These are phyloP conservation scores for Phlegmacium glaucopus DNA, from an alignment of 768 basidiomycete species.

Conservation along the genomic window DNA sequence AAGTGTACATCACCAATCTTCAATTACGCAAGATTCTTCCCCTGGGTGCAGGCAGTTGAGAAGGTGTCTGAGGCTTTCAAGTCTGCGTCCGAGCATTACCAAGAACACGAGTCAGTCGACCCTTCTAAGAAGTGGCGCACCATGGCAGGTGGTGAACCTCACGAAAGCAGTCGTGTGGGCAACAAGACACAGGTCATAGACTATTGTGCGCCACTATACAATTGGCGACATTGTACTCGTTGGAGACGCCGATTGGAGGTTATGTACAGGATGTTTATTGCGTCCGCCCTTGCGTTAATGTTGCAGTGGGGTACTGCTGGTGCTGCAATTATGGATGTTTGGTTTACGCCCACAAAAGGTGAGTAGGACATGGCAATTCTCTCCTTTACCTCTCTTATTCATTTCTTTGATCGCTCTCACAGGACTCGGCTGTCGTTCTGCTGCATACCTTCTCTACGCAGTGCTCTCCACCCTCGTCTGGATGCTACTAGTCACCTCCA, in stretches of 20 bases:
- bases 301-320: constrained; percentile 25
- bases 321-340: constrained; percentile 18
- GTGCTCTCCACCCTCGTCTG: constrained; percentile 29
- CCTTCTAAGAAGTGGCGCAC: background rate
- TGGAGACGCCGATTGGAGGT: constrained; percentile 10
- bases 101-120: constrained; percentile 5
- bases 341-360: constrained; percentile 21
- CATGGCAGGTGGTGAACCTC: too few species aligned
- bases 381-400: too few species aligned
- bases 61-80: constrained; percentile 10
- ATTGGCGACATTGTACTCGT: background rate
- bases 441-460: constrained; percentile 28
- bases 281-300: constrained; percentile 14
- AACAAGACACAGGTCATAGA: background rate
- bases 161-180: background rate
- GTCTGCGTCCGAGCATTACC: constrained; percentile 4
- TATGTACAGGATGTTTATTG: constrained; percentile 8
- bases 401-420: background rate
- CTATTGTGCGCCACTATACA: background rate
- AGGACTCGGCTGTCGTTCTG: constrained; percentile 34
- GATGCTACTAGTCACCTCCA: constrained; percentile 27
- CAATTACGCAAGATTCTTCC: constrained; percentile 20
- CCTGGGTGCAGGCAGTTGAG: constrained; percentile 14
- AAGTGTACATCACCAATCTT: constrained; percentile 15
- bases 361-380: background rate